Evolutionary conservation across 1,139 yeast species (phyloP).

Genomic region (Geotrichum candidum): DNA sequence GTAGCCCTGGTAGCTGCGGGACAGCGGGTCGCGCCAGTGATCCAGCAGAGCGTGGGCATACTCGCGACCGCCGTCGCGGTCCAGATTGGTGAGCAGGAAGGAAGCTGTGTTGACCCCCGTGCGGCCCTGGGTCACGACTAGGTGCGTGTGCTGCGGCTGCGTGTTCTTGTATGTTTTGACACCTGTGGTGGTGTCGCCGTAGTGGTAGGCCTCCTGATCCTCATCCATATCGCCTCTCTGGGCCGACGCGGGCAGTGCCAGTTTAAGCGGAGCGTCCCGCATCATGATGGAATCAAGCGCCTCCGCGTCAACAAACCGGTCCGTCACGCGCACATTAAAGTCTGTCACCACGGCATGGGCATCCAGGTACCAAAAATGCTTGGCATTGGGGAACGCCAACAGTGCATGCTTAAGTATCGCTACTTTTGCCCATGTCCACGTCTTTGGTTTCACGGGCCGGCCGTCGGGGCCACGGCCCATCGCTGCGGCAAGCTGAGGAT

Average conservation of each 20-base stretch:
- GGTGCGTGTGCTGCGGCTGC: conserved; percentile 47
- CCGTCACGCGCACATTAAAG: conserved; percentile 48
- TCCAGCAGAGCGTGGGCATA: conserved; percentile 65
- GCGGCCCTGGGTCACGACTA: conserved; percentile 61
- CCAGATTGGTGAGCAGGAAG: conserved; percentile 55
- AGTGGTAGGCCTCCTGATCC: conserved; percentile 41
- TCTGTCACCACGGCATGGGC: conserved; percentile 60
- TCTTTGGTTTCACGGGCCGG: not conserved
- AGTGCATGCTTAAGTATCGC: conserved; percentile 71
- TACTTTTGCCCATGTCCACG: conserved; percentile 52
- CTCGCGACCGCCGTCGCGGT: not conserved
- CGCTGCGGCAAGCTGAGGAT: no score
- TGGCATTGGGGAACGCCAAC: conserved; percentile 78
- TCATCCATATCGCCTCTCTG: conserved; percentile 30
- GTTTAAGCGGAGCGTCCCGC: conserved; percentile 54
- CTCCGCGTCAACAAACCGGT: conserved; percentile 48
- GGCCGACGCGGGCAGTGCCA: conserved; percentile 21
- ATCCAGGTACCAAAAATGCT: conserved; percentile 80
- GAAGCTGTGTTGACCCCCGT: conserved; percentile 59
- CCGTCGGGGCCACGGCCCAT: not conserved
- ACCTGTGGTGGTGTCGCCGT: conserved; percentile 24
- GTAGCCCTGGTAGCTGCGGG: conserved; percentile 58
- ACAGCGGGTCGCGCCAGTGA: conserved; percentile 66
- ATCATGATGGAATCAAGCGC: conserved; percentile 54
- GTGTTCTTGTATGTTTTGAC: conserved; percentile 64